Evolutionary conservation across 305 asterid genomes (phyloP).

Genomic region (Solanum hybrid): DNA sequence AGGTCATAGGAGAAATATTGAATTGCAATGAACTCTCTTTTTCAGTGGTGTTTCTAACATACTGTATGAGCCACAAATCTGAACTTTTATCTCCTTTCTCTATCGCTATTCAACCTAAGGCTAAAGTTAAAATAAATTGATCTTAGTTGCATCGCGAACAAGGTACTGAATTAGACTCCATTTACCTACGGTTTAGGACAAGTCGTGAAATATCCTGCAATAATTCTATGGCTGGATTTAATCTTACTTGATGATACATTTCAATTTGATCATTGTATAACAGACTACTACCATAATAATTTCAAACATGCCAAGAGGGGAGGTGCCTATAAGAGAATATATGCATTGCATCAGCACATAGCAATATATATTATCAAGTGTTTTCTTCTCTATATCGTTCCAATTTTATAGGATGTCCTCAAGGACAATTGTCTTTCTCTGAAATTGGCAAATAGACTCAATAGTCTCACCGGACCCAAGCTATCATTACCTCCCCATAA

Average conservation of each 20-base stretch:
- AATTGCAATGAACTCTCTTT: neutral
- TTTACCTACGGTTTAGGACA: neutral
- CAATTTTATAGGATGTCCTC: conserved; percentile 4
- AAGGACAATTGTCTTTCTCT: neutral
- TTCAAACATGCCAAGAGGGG: neutral
- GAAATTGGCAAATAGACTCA: neutral
- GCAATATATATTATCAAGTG: neutral
- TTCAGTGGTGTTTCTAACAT: neutral
- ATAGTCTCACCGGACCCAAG: neutral
- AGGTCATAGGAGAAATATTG: neutral
- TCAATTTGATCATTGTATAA: neutral
- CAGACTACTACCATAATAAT: neutral
- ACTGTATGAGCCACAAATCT: neutral
- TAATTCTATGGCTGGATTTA: neutral
- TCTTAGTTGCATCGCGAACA: neutral
- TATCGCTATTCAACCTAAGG: neutral
- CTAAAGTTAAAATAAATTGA: neutral
- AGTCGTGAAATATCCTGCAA: neutral
- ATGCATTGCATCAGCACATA: neutral
- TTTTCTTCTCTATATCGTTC: conserved; percentile 35
- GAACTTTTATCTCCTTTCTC: neutral
- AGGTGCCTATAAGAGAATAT: neutral
- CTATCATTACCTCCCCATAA: neutral
- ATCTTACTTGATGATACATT: neutral
- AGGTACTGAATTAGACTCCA: neutral